A percentile compares a stretch with the other conserved stretches of the same genome.
phyloP scores from a whole-genome alignment of 305 asterid genomes.

The Caryopteris hybrid region DNA sequence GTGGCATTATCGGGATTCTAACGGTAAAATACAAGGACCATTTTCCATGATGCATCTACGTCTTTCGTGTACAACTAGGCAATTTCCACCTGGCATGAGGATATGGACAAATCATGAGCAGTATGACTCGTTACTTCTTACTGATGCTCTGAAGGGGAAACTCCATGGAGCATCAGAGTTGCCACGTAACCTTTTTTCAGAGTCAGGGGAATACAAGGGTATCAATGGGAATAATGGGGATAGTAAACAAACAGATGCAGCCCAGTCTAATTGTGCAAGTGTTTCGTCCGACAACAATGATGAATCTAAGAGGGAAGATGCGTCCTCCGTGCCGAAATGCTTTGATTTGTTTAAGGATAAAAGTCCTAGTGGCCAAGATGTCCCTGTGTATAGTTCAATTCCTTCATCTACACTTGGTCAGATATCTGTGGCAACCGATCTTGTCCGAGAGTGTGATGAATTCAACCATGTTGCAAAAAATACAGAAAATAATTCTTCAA shows the following conservation, averaged over 20 bases:
- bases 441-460: constrained; percentile 26
- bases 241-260: constrained; percentile 12
- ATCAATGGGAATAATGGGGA: constrained; percentile 19
- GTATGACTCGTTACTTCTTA: constrained; percentile 55
- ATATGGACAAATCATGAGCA: constrained; percentile 77
- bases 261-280: background rate
- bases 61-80: constrained; percentile 64
- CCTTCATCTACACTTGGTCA: constrained; percentile 30
- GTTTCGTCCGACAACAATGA: constrained; percentile 22
- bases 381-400: constrained; percentile 18
- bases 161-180: constrained; percentile 49
- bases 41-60: constrained; percentile 78
- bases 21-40: constrained; percentile 82
- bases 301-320: constrained; percentile 32
- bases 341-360: constrained; percentile 52
- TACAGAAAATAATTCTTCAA: constrained; percentile 29
- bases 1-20: constrained; percentile 88
- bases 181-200: constrained; percentile 34
- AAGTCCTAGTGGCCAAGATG: constrained; percentile 32
- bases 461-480: constrained; percentile 17
- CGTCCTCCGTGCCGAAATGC: constrained; percentile 30
- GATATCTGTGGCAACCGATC: constrained; percentile 20
- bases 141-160: constrained; percentile 54
- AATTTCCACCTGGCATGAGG: constrained; percentile 74
- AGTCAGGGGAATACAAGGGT: constrained; percentile 26